A percentile compares a stretch with the other conserved stretches of the same genome.
phyloP scores from a whole-genome alignment of 2,329 filamentous ascomycete species.

The Sarocladiaceae sp. region DNA sequence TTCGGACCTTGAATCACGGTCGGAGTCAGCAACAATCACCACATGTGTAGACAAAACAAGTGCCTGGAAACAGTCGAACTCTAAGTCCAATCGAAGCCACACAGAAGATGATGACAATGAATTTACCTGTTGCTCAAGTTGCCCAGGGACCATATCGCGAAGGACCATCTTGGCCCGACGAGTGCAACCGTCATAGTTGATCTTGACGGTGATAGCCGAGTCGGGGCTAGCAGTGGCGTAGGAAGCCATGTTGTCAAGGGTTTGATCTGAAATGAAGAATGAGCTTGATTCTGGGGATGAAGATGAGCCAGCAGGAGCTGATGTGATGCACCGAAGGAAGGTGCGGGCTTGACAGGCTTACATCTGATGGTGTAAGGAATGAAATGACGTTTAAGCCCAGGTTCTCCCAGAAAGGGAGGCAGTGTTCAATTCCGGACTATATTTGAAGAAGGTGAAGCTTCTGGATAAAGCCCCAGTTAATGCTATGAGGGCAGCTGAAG shows the following conservation, averaged over 20 bases:
- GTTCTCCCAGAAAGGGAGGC: constrained; percentile 8
- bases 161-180: constrained; percentile 87
- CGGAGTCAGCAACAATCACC: background rate
- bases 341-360: background rate
- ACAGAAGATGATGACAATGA: background rate
- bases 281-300: constrained; percentile 18
- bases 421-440: background rate
- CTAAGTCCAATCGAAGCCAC: too few relatives aligned
- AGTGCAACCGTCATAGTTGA: constrained; percentile 69
- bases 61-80: background rate
- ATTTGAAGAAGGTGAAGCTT: background rate
- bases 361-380: constrained; percentile 6
- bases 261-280: constrained; percentile 18
- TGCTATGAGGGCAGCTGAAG: background rate
- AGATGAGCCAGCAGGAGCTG: background rate
- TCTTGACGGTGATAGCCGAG: constrained; percentile 71
- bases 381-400: background rate
- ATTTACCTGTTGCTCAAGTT: constrained; percentile 79
- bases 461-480: background rate
- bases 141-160: constrained; percentile 70
- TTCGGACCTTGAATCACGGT: constrained; percentile 24
- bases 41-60: background rate
- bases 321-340: background rate
- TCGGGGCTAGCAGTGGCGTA: constrained; percentile 19
- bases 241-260: constrained; percentile 10